Evolutionary conservation across 331 rosid genomes (phyloP).

Genomic region (Spiraea crenata): DNA sequence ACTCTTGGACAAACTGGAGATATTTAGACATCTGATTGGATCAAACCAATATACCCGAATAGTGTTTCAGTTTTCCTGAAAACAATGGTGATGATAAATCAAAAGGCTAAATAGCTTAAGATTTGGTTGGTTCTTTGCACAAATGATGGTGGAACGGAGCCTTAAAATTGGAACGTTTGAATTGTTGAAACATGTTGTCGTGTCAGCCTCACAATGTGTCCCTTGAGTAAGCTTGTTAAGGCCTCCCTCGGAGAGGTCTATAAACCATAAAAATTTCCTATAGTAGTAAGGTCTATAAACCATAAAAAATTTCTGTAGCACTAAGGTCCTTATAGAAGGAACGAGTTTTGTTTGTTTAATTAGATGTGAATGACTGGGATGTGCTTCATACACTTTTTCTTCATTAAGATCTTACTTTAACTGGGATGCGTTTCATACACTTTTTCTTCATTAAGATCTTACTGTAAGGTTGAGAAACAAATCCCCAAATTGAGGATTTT

Average conservation of each 20-base stretch:
- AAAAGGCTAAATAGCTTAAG: not conserved
- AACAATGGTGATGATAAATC: not conserved
- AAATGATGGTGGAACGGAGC: not conserved
- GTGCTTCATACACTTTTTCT: not conserved
- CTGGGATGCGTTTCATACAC: not conserved
- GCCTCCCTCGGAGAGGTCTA: not conserved
- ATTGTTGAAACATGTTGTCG: not conserved
- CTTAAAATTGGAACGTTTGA: not conserved
- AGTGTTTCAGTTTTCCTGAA: not conserved
- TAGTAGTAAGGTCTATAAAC: too few relatives aligned
- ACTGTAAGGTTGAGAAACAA: not conserved
- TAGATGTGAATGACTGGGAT: not conserved
- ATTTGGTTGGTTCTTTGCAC: not conserved
- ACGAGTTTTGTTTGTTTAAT: not conserved
- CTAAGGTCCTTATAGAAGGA: not conserved
- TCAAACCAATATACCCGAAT: not conserved
- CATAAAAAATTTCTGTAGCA: too few relatives aligned
- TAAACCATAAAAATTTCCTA: too few relatives aligned
- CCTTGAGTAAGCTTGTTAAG: not conserved
- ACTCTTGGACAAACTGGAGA: not conserved
- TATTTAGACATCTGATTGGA: not conserved
- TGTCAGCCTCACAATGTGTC: not conserved
- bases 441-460: not conserved
- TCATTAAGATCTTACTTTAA: not conserved
- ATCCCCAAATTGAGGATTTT: not conserved